Evolutionary conservation across 768 basidiomycete species (phyloP), one percentile per base, ranked within the genome.

Genomic region (Macrocybe gigantea): DNA sequence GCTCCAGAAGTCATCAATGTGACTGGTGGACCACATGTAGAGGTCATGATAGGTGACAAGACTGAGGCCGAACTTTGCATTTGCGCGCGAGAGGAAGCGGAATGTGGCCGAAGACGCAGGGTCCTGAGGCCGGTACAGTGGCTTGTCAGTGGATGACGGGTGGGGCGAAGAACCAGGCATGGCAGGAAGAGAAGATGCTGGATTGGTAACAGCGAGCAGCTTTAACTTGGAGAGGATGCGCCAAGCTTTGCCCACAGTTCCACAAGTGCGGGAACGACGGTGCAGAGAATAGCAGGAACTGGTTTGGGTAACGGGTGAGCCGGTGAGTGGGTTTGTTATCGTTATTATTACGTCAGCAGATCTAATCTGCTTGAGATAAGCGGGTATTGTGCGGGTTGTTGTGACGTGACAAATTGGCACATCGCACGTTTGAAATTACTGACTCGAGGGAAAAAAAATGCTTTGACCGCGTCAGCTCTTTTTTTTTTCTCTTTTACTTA

Each of bases 1-100:
- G 33, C 67, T 66, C 88, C 88, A 91, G 65, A 91, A 91, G 34
- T 65, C 62, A 51, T 78, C 76, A 49, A 83, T 70, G 58, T 83
- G 61, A 22, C 65, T 53, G 5, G 71, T 75, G 1, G 85, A 88
- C 87, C 87, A 86, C 35, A 52, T 59, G 56, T 80, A 86, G 5
- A 90, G 70, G 46, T 88, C 83, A 46, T 72, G 58, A 61, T 89
- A 89, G 8, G 77, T 69, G 31, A 55, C 45, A 10, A 88, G 65
- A 10, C 64, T 51, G 7, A 80, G 63, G 12, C 60, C 62, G 50
- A 75, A 68, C 9, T 61, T 64, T 38, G 64, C 50, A 60, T 87
- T 88, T 55, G 82, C 68, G 49, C 58, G 65, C 50, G 64, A 55
- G 45, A 78, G 66, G 62, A 85, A 77, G 33, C 64, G 69, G 54